Base-by-base conservation (phyloP, 2,329 filamentous ascomycete genomes). In the Venturia oleaginea region DNA sequence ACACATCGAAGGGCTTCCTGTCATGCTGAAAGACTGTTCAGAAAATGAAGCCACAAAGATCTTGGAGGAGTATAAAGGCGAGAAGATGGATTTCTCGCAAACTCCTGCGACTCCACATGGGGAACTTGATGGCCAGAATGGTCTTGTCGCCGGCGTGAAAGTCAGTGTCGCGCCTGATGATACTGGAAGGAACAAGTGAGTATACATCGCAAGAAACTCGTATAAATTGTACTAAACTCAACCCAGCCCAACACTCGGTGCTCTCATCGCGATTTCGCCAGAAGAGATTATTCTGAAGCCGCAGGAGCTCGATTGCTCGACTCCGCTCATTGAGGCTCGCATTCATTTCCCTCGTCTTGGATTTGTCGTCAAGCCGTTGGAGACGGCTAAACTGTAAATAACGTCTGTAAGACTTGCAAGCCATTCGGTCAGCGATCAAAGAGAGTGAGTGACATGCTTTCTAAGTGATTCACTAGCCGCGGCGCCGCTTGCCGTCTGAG, bases 281-380 rank as follows among this genome's bases (percentile, higher is more conserved):
- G 76, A 78, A 60, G 76, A 78, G 65, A 71, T 77, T 1, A 73
- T 77, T 0, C 71, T 78, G 59, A 69, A 70, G 67, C 76, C 76
- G 6, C 63, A 66, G 13, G 65, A 66, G 46, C 65, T 70, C 2
- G 73, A 72, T 1, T 70, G 64, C 15, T 38, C 66, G 15, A 67
- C 17, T 27, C 24, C 70, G 0, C 67, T 72, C 38, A 63, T 78
- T 13, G 70, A 74, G 62, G 72, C 73, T 1, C 67, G 73, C 19
- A 67, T 78, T 17, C 76, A 78, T 69, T 78, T 78, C 57, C 76
- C 76, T 8, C 68, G 74, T 30, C 60, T 77, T 17, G 76, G 76
- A 0, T 78, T 77, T 63, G 71, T 74, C 11, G 70, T 77, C 1
- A 69, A 70, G 62, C 70, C 68, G 46, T 11, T 22, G 19, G 43